Percentiles rank a stretch among this genome's conserved stretches.
Evolutionary conservation across 495 filamentous ascomycete genomes (phyloP).

Genomic region (Neurospora sp.): DNA sequence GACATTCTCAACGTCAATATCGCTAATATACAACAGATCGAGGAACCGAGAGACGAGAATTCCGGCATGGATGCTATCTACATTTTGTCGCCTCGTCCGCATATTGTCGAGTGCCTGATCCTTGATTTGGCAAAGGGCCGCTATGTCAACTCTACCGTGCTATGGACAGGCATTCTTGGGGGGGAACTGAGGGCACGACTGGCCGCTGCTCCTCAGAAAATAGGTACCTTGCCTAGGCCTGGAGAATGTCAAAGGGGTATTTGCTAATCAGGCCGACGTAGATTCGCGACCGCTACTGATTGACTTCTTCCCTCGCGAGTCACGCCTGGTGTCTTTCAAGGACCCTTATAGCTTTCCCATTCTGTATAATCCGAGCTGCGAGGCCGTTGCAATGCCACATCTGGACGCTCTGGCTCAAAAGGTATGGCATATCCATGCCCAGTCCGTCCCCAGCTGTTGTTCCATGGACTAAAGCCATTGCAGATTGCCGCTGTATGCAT

Average conservation of each 20-base stretch:
- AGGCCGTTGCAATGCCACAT: conserved; percentile 68
- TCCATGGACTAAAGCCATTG: conserved; percentile 16
- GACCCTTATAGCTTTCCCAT: conserved; percentile 94
- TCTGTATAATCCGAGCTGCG: conserved; percentile 84
- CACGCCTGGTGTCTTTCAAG: conserved; percentile 78
- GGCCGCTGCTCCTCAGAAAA: conserved; percentile 54
- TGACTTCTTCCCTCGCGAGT: conserved; percentile 85
- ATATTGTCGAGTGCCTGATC: conserved; percentile 87
- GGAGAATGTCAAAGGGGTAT: neutral
- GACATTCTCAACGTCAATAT: conserved; percentile 92
- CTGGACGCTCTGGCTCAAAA: conserved; percentile 78
- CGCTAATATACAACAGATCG: conserved; percentile 87
- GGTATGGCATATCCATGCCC: conserved; percentile 36
- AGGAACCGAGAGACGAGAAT: conserved; percentile 68
- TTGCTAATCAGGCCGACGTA: conserved; percentile 3
- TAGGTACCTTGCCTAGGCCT: conserved; percentile 29
- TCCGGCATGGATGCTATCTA: conserved; percentile 89
- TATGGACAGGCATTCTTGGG: conserved; percentile 62
- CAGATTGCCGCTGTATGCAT: conserved; percentile 80
- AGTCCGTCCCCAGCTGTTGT: neutral
- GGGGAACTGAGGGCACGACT: conserved; percentile 32
- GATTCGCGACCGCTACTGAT: conserved; percentile 62
- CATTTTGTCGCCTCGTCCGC: conserved; percentile 69
- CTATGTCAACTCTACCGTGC: conserved; percentile 63
- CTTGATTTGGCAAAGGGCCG: conserved; percentile 76